Conservation (phyloP, 75 land plant species). For the Cunninghamia lanceolata region DNA sequence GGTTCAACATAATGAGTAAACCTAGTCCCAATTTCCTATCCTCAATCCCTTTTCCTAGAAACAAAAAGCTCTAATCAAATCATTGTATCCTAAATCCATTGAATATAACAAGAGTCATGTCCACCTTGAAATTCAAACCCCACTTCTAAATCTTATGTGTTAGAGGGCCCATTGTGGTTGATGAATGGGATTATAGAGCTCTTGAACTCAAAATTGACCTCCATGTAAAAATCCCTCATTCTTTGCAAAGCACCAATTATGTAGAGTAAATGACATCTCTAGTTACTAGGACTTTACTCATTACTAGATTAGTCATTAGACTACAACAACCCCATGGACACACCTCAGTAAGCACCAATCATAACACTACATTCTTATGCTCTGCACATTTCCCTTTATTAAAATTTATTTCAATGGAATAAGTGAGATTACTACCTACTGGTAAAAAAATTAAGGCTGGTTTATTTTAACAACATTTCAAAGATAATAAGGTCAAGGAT, state of each 20-base stretch:
- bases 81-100: slow-evolving; percentile 24
- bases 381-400: too few species aligned
- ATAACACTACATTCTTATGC: too few species aligned
- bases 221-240: slow-evolving; percentile 48
- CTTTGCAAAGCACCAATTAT: slow-evolving; percentile 22
- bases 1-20: slow-evolving; percentile 13
- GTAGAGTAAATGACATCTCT: slow-evolving; percentile 22
- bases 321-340: too few species aligned
- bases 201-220: slow-evolving; percentile 41
- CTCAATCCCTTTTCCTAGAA: slow-evolving; percentile 21
- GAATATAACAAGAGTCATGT: slow-evolving; percentile 35
- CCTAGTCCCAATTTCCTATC: slow-evolving; percentile 22
- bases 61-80: slow-evolving; percentile 24
- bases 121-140: slow-evolving; percentile 30
- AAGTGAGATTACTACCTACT: too few species aligned
- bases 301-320: too few species aligned
- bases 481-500: too few species aligned
- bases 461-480: too few species aligned
- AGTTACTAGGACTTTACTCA: too few species aligned
- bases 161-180: slow-evolving; percentile 30
- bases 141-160: slow-evolving; percentile 41
- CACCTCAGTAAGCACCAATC: too few species aligned
- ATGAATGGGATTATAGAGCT: slow-evolving; percentile 48
- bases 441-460: too few species aligned
- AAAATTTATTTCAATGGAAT: too few species aligned